These are phyloP conservation scores for Podospora anserina DNA, from an alignment of 495 filamentous ascomycete species.

Conservation along the genomic window DNA sequence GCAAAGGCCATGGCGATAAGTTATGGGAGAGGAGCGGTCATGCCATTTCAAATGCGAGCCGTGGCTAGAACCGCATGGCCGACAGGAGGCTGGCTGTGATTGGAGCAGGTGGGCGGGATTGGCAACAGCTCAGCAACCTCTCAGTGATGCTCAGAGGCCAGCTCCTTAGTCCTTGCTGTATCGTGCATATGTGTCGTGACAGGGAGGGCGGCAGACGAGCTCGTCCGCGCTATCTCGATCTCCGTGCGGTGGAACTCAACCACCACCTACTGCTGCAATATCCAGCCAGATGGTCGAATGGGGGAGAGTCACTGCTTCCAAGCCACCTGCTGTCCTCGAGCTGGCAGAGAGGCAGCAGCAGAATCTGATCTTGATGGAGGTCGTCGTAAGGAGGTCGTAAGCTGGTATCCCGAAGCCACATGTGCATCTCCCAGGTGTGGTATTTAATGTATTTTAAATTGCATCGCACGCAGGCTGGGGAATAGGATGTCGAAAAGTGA, in stretches of 20 bases:
- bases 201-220: constrained; percentile 19
- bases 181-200: constrained; percentile 20
- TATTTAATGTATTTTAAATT: constrained; percentile 34
- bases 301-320: neutral
- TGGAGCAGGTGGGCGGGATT: constrained; percentile 23
- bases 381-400: constrained; percentile 13
- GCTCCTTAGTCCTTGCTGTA: neutral
- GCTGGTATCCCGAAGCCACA: constrained; percentile 28
- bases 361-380: constrained; percentile 28
- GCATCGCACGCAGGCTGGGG: constrained; percentile 18
- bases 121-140: constrained; percentile 10
- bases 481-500: neutral
- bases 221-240: constrained; percentile 19
- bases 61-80: constrained; percentile 23
- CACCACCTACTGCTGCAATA: neutral
- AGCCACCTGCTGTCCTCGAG: neutral
- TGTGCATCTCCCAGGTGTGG: constrained; percentile 28
- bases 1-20: constrained; percentile 10
- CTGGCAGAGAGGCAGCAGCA: constrained; percentile 11
- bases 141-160: constrained; percentile 15
- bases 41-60: constrained; percentile 20
- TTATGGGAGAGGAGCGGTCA: constrained; percentile 16
- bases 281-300: neutral
- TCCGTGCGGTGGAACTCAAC: constrained; percentile 1
- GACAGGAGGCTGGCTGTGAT: constrained; percentile 22